Percentiles rank a stretch among this genome's conserved stretches.
Evolutionary conservation across 306 rosid species (phyloP).

Genomic region (Prunus salicina): DNA sequence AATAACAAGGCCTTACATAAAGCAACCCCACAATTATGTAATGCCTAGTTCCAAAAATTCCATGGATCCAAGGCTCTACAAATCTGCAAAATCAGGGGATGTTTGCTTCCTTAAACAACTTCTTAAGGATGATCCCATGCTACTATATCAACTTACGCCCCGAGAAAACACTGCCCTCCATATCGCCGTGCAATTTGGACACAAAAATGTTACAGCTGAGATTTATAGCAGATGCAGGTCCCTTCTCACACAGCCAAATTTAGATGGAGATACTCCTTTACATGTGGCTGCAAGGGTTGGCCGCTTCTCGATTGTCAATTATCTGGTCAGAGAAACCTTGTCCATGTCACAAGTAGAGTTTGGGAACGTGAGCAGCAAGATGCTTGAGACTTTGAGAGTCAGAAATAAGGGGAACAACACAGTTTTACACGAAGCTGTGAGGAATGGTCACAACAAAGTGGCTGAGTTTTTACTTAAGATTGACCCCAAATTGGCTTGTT

Average conservation of each 20-base stretch:
- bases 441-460: not conserved
- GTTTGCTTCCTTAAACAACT: not conserved
- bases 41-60: not conserved
- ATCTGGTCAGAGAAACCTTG: not conserved
- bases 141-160: not conserved
- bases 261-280: constrained; percentile 1
- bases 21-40: not conserved
- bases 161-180: constrained; percentile 1
- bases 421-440: not conserved
- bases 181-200: not conserved
- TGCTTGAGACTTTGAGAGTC: not conserved
- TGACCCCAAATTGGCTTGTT: not conserved
- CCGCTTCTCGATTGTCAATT: not conserved
- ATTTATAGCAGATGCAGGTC: not conserved
- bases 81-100: constrained; percentile 1
- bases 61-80: constrained; percentile 14
- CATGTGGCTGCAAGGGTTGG: constrained; percentile 5
- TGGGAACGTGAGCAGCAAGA: too few species aligned
- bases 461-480: not conserved
- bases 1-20: not conserved
- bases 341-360: not conserved
- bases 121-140: not conserved
- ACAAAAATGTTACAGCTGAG: not conserved
- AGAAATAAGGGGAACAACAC: not conserved
- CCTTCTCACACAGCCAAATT: not conserved